A percentile compares a stretch with the other conserved stretches of the same genome.
phyloP scores from a whole-genome alignment of 2,329 filamentous ascomycete species.

The Colletotrichum karsti region DNA sequence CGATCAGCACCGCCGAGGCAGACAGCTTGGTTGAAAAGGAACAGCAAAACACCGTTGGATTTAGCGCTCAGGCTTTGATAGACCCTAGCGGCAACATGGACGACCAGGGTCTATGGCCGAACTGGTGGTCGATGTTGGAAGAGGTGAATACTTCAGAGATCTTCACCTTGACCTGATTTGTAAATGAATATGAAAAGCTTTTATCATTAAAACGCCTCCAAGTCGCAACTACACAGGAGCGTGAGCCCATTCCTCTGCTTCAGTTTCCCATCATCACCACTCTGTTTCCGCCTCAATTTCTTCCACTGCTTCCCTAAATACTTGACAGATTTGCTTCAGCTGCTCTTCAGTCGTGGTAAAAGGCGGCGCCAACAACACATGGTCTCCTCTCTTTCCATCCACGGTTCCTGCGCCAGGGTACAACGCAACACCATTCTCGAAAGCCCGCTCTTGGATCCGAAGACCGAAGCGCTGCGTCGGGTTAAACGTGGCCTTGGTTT shows the following conservation, averaged over 20 bases:
- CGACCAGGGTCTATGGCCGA: slow-evolving; percentile 28
- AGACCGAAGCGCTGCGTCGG: slow-evolving; percentile 34
- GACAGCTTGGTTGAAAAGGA: not conserved
- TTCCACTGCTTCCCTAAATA: slow-evolving; percentile 13
- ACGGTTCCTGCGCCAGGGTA: slow-evolving; percentile 69
- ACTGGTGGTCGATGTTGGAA: slow-evolving; percentile 30
- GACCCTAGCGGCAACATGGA: slow-evolving; percentile 13
- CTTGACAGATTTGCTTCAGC: not conserved
- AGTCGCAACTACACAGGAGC: not conserved
- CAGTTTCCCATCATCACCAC: not conserved
- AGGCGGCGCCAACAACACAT: slow-evolving; percentile 74
- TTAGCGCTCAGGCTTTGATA: not conserved
- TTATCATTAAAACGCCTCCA: not conserved
- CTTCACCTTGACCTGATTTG: slow-evolving; percentile 1
- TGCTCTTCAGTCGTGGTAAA: slow-evolving; percentile 63
- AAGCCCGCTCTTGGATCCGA: slow-evolving; percentile 38
- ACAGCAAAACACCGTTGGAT: not conserved
- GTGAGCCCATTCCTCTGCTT: not conserved
- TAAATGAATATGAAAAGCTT: not conserved
- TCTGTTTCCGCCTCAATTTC: slow-evolving; percentile 13
- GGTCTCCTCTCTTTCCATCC: slow-evolving; percentile 70
- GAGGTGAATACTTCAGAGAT: slow-evolving; percentile 23
- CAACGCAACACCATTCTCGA: slow-evolving; percentile 32
- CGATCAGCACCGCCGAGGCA: not conserved
- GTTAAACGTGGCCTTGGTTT: slow-evolving; percentile 45